Percentiles rank a stretch among this genome's conserved stretches.
phyloP scores from a whole-genome alignment of 495 filamentous ascomycete genomes.

The Podospora australis region DNA sequence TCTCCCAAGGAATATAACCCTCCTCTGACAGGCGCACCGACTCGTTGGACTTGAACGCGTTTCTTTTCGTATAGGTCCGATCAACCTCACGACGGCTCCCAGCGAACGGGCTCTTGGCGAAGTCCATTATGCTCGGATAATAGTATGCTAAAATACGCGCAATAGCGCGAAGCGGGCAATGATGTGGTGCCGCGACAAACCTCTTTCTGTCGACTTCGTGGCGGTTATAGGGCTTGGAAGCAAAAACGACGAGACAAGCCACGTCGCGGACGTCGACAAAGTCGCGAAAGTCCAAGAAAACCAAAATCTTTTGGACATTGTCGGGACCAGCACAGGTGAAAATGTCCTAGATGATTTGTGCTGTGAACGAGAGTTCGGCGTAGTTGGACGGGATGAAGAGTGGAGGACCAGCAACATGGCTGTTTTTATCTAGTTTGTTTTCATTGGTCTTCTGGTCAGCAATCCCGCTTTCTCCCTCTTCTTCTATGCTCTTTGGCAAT shows the following conservation, averaged over 20 bases:
- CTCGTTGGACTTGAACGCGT: constrained; percentile 25
- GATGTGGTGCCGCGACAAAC: constrained; percentile 24
- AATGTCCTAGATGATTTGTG: constrained; percentile 17
- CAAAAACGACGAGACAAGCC: constrained; percentile 32
- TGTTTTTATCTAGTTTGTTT: too few relatives aligned
- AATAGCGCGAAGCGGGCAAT: constrained; percentile 28
- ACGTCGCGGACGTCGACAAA: constrained; percentile 42
- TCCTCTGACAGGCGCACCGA: constrained; percentile 22
- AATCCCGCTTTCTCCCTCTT: too few relatives aligned
- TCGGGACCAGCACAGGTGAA: constrained; percentile 16
- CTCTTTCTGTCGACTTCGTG: constrained; percentile 30
- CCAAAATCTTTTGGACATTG: neutral
- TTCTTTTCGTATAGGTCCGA: constrained; percentile 9
- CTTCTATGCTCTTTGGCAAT: too few relatives aligned
- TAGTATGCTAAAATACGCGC: constrained; percentile 34
- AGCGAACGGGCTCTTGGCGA: constrained; percentile 31
- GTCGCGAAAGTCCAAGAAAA: constrained; percentile 9
- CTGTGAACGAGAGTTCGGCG: constrained; percentile 17
- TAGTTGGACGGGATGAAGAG: constrained; percentile 14
- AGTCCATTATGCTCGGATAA: constrained; percentile 31
- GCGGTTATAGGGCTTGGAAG: constrained; percentile 29
- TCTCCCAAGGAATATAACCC: constrained; percentile 32
- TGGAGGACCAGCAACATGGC: constrained; percentile 28
- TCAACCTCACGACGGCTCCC: constrained; percentile 30
- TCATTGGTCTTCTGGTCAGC: too few relatives aligned